phyloP scores from a whole-genome alignment of 129 eudicot genomes.

The Pseudognaphalium luteoalbum region DNA sequence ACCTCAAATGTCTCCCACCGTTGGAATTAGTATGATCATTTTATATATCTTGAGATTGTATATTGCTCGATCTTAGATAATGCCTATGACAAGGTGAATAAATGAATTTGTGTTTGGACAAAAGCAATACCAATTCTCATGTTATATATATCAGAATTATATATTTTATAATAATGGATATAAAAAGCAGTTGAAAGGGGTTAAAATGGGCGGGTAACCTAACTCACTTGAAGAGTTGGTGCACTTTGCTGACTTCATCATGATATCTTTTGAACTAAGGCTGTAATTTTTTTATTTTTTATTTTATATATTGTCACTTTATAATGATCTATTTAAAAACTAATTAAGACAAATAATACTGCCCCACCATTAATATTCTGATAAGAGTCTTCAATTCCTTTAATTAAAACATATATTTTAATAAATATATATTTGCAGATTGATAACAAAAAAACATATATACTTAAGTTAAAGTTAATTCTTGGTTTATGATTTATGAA shows the following conservation, averaged over 20 bases:
- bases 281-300: neutral
- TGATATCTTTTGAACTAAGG: conserved; percentile 14
- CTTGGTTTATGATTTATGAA: neutral
- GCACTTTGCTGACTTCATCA: conserved; percentile 24
- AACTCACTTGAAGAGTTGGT: conserved; percentile 19
- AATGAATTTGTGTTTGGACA: neutral
- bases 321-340: no score
- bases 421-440: neutral
- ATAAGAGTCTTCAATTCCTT: neutral
- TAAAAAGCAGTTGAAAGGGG: neutral
- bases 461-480: neutral
- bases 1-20: no score
- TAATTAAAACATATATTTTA: no score
- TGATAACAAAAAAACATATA: neutral
- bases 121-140: neutral
- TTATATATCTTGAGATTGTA: no score
- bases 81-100: neutral
- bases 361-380: no score
- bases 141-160: no score
- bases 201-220: conserved; percentile 22
- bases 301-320: no score
- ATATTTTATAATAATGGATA: neutral
- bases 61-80: no score
- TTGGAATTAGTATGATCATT: no score
- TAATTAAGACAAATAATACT: no score